A percentile compares a stretch with the other conserved stretches of the same genome.
Conservation (phyloP, 116 monocot genomes). For the Trichopus zeylanicus region DNA sequence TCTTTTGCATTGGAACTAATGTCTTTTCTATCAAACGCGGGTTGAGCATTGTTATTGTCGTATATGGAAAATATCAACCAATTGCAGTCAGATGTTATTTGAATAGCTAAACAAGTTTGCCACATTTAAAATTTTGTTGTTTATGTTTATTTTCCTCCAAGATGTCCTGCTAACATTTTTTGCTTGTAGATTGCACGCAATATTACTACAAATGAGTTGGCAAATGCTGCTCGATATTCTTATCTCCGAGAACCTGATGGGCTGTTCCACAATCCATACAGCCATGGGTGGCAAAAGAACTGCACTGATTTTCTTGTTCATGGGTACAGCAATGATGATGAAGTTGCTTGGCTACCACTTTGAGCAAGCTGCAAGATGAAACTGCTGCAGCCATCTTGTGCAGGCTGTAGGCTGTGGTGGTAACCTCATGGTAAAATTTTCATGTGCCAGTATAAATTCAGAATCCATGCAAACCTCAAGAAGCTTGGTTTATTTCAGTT, state of each 20-base stretch:
- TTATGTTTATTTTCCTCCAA: background rate
- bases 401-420: too few species aligned
- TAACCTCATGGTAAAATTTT: too few species aligned
- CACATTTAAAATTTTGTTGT: too few species aligned
- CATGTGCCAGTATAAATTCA: too few species aligned
- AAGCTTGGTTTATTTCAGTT: too few species aligned
- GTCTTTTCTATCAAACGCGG: too few species aligned
- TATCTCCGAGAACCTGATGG: conserved; percentile 85
- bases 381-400: background rate
- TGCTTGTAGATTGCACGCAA: conserved; percentile 72
- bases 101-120: background rate
- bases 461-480: too few species aligned
- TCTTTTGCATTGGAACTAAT: too few species aligned
- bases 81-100: too few species aligned
- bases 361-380: conserved; percentile 27
- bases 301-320: conserved; percentile 59
- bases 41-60: too few species aligned
- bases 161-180: background rate
- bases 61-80: too few species aligned
- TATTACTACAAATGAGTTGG: conserved; percentile 86
- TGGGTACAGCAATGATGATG: conserved; percentile 67
- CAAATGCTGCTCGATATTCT: conserved; percentile 60
- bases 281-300: conserved; percentile 61
- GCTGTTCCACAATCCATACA: conserved; percentile 72
- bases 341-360: conserved; percentile 63